phyloP scores from a whole-genome alignment of 2,329 filamentous ascomycete species.

The Cladosporium sp. region DNA sequence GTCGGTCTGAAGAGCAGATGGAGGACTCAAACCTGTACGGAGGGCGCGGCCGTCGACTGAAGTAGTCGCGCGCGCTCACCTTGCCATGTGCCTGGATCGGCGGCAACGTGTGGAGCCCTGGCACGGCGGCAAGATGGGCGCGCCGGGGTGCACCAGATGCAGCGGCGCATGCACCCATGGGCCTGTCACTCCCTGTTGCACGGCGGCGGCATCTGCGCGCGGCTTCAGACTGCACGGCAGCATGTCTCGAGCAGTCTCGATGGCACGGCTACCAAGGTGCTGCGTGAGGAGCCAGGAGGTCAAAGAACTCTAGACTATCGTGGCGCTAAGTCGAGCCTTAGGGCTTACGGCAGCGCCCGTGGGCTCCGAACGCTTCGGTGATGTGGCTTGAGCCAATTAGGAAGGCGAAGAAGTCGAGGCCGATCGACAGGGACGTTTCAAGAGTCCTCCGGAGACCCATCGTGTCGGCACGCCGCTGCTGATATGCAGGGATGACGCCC shows the following conservation, averaged over 20 bases:
- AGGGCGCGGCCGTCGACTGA: not conserved
- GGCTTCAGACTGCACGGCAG: not conserved
- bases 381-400: too few species aligned
- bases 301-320: not conserved
- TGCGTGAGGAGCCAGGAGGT: constrained; percentile 4
- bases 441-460: not conserved
- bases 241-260: constrained; percentile 6
- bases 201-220: not conserved
- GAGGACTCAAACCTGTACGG: not conserved
- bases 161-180: not conserved
- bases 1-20: constrained; percentile 5
- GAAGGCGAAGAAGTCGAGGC: not conserved
- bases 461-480: not conserved
- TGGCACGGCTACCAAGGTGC: constrained; percentile 5
- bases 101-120: constrained; percentile 1
- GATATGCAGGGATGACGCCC: not conserved
- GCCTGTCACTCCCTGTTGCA: constrained; percentile 4
- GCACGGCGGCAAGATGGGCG: not conserved
- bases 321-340: not conserved
- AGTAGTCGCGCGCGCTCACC: not conserved
- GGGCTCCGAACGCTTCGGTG: too few species aligned
- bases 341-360: too few species aligned
- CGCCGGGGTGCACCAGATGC: not conserved
- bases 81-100: constrained; percentile 3
- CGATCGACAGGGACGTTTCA: constrained; percentile 3